phyloP scores from a whole-genome alignment of 345 rosid genomes.

The Hibiscus tridactylites region DNA sequence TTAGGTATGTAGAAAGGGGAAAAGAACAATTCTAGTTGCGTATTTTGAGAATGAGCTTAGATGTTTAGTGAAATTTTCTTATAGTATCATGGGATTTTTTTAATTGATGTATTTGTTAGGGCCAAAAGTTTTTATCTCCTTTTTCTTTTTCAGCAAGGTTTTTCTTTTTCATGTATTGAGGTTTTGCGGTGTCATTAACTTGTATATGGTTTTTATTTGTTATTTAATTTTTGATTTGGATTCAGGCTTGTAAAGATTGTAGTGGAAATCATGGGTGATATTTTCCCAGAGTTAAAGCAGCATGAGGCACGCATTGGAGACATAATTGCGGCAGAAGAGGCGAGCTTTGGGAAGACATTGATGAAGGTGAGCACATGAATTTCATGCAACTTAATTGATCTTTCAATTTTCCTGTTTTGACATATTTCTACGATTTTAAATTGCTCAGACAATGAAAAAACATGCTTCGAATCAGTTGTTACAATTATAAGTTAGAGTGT shows the following conservation, averaged over 20 bases:
- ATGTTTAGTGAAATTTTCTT: neutral
- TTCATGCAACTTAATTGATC: neutral
- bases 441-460: neutral
- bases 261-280: constrained; percentile 66
- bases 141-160: neutral
- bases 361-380: constrained; percentile 41
- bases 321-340: constrained; percentile 73
- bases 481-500: neutral
- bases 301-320: constrained; percentile 67
- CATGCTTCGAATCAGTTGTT: neutral
- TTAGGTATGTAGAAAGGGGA: neutral
- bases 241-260: constrained; percentile 76
- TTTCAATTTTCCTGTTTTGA: neutral
- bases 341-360: constrained; percentile 90
- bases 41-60: neutral
- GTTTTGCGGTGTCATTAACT: neutral
- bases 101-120: neutral
- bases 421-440: neutral
- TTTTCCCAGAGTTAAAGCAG: constrained; percentile 80
- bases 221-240: constrained; percentile 8
- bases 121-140: neutral
- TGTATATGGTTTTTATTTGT: neutral
- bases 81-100: neutral
- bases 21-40: neutral
- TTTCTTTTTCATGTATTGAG: neutral